Evolutionary conservation across 352 stramenopile genomes (phyloP), one percentile per base, ranked within the genome.

Genomic region (Phytophthora chlamydospora): DNA sequence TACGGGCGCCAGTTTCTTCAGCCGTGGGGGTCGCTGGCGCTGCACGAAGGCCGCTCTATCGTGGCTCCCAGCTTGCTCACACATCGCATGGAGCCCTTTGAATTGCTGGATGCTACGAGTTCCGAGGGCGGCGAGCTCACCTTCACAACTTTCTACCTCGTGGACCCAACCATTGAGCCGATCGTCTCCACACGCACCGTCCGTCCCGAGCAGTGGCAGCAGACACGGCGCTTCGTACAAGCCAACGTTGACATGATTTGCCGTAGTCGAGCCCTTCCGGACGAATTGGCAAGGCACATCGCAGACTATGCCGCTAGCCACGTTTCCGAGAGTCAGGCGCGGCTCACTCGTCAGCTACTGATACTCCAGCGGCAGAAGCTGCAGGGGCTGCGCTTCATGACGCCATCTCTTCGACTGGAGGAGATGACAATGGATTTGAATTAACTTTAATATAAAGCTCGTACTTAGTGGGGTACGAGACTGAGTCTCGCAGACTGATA

Each of bases 361-460:
- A 14, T 60, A 27, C 33, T 2, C 19, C 27, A 48, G n/a, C 41
- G 58, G 6, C 58, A 35, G 17, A 58, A 58, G 8, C 7, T 39
- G 34, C 58, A 66, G 33, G 58, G 48, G 17, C 49, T 66, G 34
- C 58, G 58, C 16, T 66, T 66, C 14, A 12, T 66, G 33, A 42
- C 49, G 10, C 58, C 58, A 31, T 60, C 58, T 5, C 29, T 55
- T 27, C 40, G 58, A 19, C 41, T 66, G 13, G 42, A 42, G 17
- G 57, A 45, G 46, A 33, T 54, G 43, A 19, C 12, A 5, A 12
- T 55, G 43, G 43, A 49, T 6, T 35, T 59, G 31, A 48, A 16
- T n/a, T n/a, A n/a, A n/a, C n/a, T n/a, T n/a, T n/a, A n/a, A n/a
- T n/a, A n/a, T n/a, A n/a, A n/a, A n/a, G n/a, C n/a, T n/a, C n/a